Conservation (phyloP, 1,139 yeast species). For the Spathaspora sp. region DNA sequence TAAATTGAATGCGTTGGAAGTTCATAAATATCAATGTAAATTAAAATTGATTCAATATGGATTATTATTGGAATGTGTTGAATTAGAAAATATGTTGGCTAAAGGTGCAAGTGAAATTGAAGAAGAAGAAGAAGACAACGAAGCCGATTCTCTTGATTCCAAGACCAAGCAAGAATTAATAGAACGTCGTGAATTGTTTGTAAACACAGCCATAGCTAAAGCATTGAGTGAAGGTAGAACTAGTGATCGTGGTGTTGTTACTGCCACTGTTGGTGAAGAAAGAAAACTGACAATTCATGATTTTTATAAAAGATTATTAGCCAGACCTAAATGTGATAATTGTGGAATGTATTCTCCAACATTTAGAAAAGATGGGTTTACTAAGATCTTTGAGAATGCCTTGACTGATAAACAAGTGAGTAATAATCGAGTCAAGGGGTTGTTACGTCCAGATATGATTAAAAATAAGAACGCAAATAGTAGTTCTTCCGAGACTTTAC, state of each 20-base stretch:
- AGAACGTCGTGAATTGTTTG: conserved; percentile 65
- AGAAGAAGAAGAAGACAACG: conserved; percentile 17
- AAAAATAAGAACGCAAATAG: conserved; percentile 22
- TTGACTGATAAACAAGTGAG: conserved; percentile 77
- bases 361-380: conserved; percentile 91
- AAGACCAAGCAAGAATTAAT: conserved; percentile 49
- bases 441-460: conserved; percentile 70
- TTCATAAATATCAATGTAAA: conserved; percentile 76
- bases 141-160: conserved; percentile 29
- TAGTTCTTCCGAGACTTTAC: conserved; percentile 23
- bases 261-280: conserved; percentile 85
- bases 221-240: conserved; percentile 84
- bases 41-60: conserved; percentile 86
- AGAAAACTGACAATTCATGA: conserved; percentile 75
- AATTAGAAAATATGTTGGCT: conserved; percentile 62
- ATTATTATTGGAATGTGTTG: conserved; percentile 71
- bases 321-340: conserved; percentile 88
- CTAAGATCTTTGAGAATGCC: conserved; percentile 88
- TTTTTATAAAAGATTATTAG: conserved; percentile 68
- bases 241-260: conserved; percentile 62
- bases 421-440: conserved; percentile 81
- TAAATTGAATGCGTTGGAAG: conserved; percentile 65
- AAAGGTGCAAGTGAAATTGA: conserved; percentile 33
- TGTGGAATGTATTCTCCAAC: conserved; percentile 95
- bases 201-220: conserved; percentile 62